Base-by-base conservation (phyloP, 768 basidiomycete genomes). In the Candolleomyces eurysporus region DNA sequence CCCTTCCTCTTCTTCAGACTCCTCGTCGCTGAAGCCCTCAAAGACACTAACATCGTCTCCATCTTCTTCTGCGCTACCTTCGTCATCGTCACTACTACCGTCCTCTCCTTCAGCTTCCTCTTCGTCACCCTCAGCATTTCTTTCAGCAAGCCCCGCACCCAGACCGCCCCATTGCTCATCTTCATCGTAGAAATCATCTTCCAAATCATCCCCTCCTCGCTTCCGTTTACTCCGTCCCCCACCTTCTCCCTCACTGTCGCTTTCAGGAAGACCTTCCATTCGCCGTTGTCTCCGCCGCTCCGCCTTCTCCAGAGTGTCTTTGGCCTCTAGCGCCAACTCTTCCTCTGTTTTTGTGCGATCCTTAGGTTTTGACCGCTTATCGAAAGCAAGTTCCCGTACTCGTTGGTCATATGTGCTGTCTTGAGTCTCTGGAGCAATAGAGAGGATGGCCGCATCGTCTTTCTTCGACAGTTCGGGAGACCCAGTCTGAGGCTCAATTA, bases 341-440 rank as follows among this genome's bases (percentile, higher is more conserved):
- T 98, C 94, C 67, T 97, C 96, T 0, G 96, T 98, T 78, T 97
- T 98, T 31, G 93, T 95, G 59, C 97, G 78, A 71, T 99, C 92
- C 70, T 94, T 97, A 0, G 97, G 91, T 64, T 95, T 92, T 2
- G 97, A 91, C 1, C 97, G 85, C 66, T 91, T 87, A 61, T 98
- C 97, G 68, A 96, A 96, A 0, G 90, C 95, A 43, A 98, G 85
- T 66, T 95, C 92, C 17, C 92, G 88, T 9, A 99, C 96, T 64
- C 87, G 89, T 67, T 90, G 88, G 74, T 99, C 96, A 68, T 98
- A 99, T 66, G 95, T 88, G 59, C 85, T 82, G 62, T 86, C 82
- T 10, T 75, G 66, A 11, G 79, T 71, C 31, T 68, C 76, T 39
- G 72, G 62, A 5, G 69, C 60, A 17, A 69, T 42, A 17, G 65